These are phyloP conservation scores for Fusarium graminum DNA, from an alignment of 2,329 filamentous ascomycete genomes.

Conservation along the genomic window DNA sequence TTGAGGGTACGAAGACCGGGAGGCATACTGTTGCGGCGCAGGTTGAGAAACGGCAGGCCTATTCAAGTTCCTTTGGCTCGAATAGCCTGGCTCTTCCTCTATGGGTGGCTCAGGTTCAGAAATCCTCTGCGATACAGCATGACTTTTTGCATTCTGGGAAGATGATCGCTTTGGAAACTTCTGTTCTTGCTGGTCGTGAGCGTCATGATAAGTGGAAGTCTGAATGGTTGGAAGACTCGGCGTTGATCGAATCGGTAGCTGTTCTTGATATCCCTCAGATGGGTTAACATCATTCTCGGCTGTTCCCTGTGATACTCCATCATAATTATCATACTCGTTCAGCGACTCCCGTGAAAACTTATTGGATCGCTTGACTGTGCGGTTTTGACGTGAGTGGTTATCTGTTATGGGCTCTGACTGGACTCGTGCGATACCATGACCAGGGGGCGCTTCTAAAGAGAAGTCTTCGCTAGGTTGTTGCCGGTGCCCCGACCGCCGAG, in stretches of 20 bases:
- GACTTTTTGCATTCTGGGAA: slow-evolving; percentile 64
- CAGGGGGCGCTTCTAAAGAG: slow-evolving; percentile 61
- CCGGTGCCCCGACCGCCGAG: slow-evolving; percentile 75
- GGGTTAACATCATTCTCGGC: slow-evolving; percentile 42
- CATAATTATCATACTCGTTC: slow-evolving; percentile 62
- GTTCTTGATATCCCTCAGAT: slow-evolving; percentile 50
- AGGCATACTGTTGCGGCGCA: slow-evolving; percentile 47
- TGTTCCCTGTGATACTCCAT: slow-evolving; percentile 53
- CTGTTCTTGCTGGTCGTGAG: slow-evolving; percentile 45
- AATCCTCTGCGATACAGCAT: slow-evolving; percentile 55
- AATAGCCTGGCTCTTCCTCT: slow-evolving; percentile 62
- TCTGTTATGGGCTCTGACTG: slow-evolving; percentile 74
- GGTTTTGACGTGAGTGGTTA: slow-evolving; percentile 71
- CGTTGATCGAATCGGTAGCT: slow-evolving; percentile 53
- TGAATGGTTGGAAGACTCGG: slow-evolving; percentile 68
- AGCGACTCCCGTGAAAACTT: slow-evolving; percentile 62
- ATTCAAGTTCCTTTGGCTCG: slow-evolving; percentile 46
- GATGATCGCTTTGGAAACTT: slow-evolving; percentile 68
- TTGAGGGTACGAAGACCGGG: slow-evolving; percentile 48
- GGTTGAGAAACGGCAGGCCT: slow-evolving; percentile 39
- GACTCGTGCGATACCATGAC: slow-evolving; percentile 69
- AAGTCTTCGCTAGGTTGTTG: slow-evolving; percentile 70
- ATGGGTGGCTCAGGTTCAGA: slow-evolving; percentile 45
- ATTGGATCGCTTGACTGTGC: slow-evolving; percentile 62
- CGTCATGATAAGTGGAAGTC: slow-evolving; percentile 66